phyloP scores from a whole-genome alignment of 257 asterid species.

The Orobanche coerulescens region DNA sequence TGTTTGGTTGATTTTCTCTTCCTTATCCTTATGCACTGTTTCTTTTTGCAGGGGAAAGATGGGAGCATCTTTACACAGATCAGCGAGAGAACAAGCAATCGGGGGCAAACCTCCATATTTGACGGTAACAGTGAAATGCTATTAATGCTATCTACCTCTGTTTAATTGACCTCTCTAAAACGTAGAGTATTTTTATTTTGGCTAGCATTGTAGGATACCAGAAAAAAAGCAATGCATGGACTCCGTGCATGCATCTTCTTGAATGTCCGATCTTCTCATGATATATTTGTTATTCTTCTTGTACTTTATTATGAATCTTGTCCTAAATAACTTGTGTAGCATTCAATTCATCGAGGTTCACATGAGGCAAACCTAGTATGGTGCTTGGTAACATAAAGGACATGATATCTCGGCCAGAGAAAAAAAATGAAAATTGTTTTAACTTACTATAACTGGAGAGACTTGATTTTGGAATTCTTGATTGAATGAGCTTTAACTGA shows the following conservation, averaged over 20 bases:
- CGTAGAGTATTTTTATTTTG: neutral
- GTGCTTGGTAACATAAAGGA: neutral
- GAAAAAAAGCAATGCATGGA: neutral
- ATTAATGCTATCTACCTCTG: neutral
- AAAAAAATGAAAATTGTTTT: neutral
- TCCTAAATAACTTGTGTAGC: neutral
- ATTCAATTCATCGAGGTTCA: neutral
- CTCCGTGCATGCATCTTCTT: neutral
- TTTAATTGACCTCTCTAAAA: neutral
- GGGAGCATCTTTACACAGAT: constrained; percentile 65
- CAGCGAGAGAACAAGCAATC: constrained; percentile 35
- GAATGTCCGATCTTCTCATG: neutral
- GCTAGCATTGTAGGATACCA: neutral
- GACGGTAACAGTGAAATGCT: constrained; percentile 30
- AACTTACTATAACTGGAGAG: neutral
- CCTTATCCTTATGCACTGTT: neutral
- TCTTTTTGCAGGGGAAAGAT: constrained; percentile 56
- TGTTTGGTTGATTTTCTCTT: neutral
- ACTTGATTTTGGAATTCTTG: neutral
- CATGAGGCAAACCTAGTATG: neutral
- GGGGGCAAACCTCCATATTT: constrained; percentile 73
- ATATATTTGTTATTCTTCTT: neutral
- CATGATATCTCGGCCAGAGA: neutral
- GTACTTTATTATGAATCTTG: neutral
- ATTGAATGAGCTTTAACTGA: neutral